Base-by-base conservation (phyloP, 2,329 filamentous ascomycete genomes). In the Xylariaceae sp. region DNA sequence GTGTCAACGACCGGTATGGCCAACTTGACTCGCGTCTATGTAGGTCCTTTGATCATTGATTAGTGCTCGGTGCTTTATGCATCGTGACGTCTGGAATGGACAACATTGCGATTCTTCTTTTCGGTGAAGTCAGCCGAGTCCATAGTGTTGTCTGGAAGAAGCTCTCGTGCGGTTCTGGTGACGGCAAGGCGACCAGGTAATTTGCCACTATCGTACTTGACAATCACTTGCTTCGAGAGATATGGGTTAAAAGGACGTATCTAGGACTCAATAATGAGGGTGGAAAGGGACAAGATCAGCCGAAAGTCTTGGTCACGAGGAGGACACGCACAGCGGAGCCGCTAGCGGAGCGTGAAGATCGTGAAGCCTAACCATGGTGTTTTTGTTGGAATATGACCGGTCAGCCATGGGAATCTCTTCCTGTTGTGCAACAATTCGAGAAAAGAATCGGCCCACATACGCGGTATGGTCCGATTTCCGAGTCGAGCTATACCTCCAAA, bases 281-380 rank as follows among this genome's bases (percentile, higher is more conserved):
- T 20, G 51, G 41, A 37, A 51, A 55, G 52, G 42, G 54, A 59
- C 46, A 40, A 57, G 66, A 68, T 68, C 65, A 50, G 46, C 65
- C 59, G 50, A 23, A 23, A 40, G 37, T 45, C 23, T 40, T 26
- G 50, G 52, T 67, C 64, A 67, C 64, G 65, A 54, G 66, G 60
- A 48, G 46, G 44, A 40, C 41, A 56, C 46, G 48, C 61, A 61
- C 57, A 64, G 50, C 56, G 32, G 32, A 12, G 14, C 32, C 52
- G 60, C 46, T 56, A 46, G 40, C 44, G 40, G 54, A 41, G 42
- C 18, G 29, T 29, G 59, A 58, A 58, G 62, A 61, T 61, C 54
- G 44, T 48, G 49, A 49, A 29, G 45, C 50, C 37, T 43, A 43
- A 46, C 49, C 50, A 43, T 48, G 51, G 51, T 54, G 48, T 49